Evolutionary conservation across 257 asterid species (phyloP), one percentile per base, ranked within the genome.

Genomic region (Ehretia macrophylla): DNA sequence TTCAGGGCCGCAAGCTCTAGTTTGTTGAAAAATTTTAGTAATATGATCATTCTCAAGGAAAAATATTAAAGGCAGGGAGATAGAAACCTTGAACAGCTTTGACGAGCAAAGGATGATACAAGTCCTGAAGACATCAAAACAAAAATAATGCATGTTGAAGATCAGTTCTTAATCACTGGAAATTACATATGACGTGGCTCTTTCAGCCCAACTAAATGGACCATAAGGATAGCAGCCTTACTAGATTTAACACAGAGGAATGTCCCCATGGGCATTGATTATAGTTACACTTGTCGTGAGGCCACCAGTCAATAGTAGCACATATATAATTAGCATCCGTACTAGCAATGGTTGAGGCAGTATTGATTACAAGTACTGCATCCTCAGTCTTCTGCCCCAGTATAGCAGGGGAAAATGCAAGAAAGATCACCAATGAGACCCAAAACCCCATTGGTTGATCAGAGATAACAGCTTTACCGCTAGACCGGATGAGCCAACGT

Each of bases 231-330:
- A 20, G 12, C 10, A 67, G 20, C 11, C 83, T 75, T 83, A 86
- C 99, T 19, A 93, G 86, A 69, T 86, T 86, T 60, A 83, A 44
- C 19, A 67, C 68, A 1, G 99, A 89, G 4, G 97, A 76, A 4
- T 73, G 83, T 35, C 83, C 94, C 99, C 99, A 93, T 0, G 97
- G 96, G 78, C 99, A 93, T 47, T 71, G 79, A 35, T 82, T 56
- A 61, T 86, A 93, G 66, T 86, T 74, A 61, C 99, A 93, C 85
- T 93, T 93, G 42, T 89, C 92, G 38, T 75, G 71, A 23, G 99
- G 96, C 99, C 99, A 89, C 99, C 99, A 93, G 63, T 86, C 97
- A 55, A 93, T 68, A 55, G 97, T 93, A 59, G 96, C 97, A 67
- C 99, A 89, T 17, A 93, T 77, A 56, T 83, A 93, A 72, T 77